phyloP scores from a whole-genome alignment of 2,329 filamentous ascomycete genomes.

The Helminthosporium solani region DNA sequence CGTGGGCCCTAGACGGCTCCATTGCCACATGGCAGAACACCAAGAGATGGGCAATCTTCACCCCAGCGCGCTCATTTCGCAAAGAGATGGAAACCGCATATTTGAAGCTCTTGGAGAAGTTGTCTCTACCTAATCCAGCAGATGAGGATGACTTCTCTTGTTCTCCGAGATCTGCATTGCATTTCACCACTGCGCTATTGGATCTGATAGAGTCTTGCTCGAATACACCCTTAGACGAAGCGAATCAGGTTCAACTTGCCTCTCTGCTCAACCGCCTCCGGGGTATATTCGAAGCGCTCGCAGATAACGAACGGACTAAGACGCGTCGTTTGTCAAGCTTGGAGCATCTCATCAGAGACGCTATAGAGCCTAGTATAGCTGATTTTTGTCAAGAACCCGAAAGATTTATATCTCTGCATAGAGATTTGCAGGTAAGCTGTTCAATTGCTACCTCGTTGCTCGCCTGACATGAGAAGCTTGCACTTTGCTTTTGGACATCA shows the following conservation, averaged over 20 bases:
- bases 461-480: constrained; percentile 25
- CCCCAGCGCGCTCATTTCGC: constrained; percentile 13
- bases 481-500: constrained; percentile 37
- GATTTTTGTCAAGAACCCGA: constrained; percentile 21
- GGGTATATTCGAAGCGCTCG: constrained; percentile 4
- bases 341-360: constrained; percentile 11
- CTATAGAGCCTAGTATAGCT: constrained; percentile 19
- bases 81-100: constrained; percentile 24
- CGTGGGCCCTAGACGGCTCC: constrained; percentile 30
- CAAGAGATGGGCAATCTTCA: constrained; percentile 18
- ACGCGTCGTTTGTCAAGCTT: constrained; percentile 5
- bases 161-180: constrained; percentile 24
- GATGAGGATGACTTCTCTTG: constrained; percentile 7
- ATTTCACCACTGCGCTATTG: constrained; percentile 19
- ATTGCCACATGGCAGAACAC: constrained; percentile 28
- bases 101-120: constrained; percentile 23
- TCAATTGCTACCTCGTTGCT: neutral
- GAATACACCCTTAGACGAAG: constrained; percentile 14
- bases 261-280: constrained; percentile 23
- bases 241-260: constrained; percentile 28
- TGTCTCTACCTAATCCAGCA: constrained; percentile 9
- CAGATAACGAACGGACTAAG: neutral
- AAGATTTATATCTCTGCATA: constrained; percentile 20
- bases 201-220: constrained; percentile 21
- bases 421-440: constrained; percentile 35